Evolutionary conservation across 768 basidiomycete genomes (phyloP).

Genomic region (Amanita jacksonii): DNA sequence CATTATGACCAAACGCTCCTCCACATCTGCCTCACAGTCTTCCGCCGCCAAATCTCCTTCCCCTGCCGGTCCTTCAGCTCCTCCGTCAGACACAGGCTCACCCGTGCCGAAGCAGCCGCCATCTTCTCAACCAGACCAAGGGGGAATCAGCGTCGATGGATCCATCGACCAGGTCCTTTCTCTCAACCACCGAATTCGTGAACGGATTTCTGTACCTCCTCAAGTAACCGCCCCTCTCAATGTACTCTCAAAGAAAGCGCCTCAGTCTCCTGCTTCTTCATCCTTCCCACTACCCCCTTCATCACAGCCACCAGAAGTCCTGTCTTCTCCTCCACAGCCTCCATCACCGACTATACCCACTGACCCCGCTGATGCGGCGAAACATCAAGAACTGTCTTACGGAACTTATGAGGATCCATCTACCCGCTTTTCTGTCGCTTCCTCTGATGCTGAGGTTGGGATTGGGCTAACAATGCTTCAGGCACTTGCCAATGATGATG

Average conservation of each 20-base stretch:
- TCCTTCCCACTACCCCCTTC: neutral
- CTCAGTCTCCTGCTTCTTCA: neutral
- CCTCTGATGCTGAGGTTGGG: constrained; percentile 53
- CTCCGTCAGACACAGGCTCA: too few species aligned
- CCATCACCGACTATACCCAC: neutral
- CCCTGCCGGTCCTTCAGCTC: too few species aligned
- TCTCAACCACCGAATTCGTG: neutral
- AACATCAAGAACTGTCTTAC: constrained; percentile 18
- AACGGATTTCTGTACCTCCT: neutral
- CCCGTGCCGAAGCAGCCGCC: constrained; percentile 12
- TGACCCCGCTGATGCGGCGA: neutral
- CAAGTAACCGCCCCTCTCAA: constrained; percentile 1
- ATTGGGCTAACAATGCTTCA: constrained; percentile 64
- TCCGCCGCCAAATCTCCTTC: constrained; percentile 7
- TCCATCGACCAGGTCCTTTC: neutral
- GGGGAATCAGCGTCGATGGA: neutral
- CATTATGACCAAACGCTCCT: constrained; percentile 62
- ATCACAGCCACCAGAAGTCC: neutral
- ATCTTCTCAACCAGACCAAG: neutral
- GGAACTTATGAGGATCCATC: constrained; percentile 14
- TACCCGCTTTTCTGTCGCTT: constrained; percentile 24
- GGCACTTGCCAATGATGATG: constrained; percentile 31
- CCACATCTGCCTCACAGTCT: constrained; percentile 22
- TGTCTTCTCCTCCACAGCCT: neutral
- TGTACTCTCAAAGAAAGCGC: neutral